Evolutionary conservation across 202 grass and related monocot species (phyloP).

Genomic region (Zizania palustris): DNA sequence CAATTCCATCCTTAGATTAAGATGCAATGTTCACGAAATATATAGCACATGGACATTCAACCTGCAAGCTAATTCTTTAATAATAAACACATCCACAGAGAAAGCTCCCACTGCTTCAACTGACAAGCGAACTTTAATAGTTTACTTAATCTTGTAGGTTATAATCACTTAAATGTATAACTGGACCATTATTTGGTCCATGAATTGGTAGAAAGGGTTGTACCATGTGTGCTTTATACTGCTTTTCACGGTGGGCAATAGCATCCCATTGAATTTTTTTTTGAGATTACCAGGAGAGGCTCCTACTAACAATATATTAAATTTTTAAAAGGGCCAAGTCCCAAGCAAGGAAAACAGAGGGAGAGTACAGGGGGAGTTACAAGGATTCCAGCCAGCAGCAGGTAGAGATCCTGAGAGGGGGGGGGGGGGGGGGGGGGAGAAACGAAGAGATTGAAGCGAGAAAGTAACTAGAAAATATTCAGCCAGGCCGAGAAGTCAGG

Average conservation of each 20-base stretch:
- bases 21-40: constrained; percentile 7
- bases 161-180: background rate
- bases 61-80: constrained; percentile 16
- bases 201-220: background rate
- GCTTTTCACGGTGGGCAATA: background rate
- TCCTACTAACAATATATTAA: too few relatives aligned
- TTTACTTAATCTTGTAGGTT: constrained; percentile 24
- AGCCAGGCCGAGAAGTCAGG: too few relatives aligned
- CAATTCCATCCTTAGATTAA: constrained; percentile 10
- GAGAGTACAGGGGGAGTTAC: too few relatives aligned
- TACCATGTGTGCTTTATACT: background rate
- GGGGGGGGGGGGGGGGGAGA: too few relatives aligned
- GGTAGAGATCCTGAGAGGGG: too few relatives aligned
- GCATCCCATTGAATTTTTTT: too few relatives aligned
- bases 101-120: constrained; percentile 2
- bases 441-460: too few relatives aligned
- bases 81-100: background rate
- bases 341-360: too few relatives aligned
- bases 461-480: too few relatives aligned
- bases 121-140: background rate
- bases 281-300: too few relatives aligned
- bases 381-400: too few relatives aligned
- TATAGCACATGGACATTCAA: constrained; percentile 24
- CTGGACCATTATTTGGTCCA: background rate
- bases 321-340: too few relatives aligned